Base-by-base conservation (phyloP, 768 basidiomycete genomes). In the Tricholoma bakamatsutake region DNA sequence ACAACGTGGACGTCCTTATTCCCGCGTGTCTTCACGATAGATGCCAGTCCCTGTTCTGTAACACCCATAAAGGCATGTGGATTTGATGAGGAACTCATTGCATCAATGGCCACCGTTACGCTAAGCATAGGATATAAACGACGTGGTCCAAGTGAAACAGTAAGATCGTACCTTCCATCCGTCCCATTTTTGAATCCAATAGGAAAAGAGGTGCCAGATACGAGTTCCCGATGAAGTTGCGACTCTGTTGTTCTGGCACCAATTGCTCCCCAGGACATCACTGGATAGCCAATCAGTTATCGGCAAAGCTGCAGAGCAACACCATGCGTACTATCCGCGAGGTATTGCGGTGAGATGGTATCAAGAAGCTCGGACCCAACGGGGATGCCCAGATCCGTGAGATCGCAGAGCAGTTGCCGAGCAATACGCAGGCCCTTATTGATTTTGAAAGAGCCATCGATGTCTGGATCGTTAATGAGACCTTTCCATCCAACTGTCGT, bases 181-280 rank as follows among this genome's bases (percentile, higher is more conserved):
- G 97, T 99, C 53, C 97, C 96, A 69, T 99, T 99, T 73, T 99
- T 99, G 85, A 99, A 99, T 8, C 93, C 92, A 60, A 98, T 93
- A 18, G 97, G 95, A 86, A 97, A 98, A 51, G 95, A 97, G 24
- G 91, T 87, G 66, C 95, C 96, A 3, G 90, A 93, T 4, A 93
- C 94, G 45, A 98, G 87, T 71, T 98, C 97, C 56, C 97, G 87
- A 67, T 98, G 97, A 7, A 99, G 84, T 71, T 98, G 96, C 3
- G 90, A 92, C 71, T 99, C 97, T 35, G 97, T 99, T 1, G 97
- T 98, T 52, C 97, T 82, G 1, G 97, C 97, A 24, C 97, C 96
- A 60, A 99, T 98, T 7, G 96, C 93, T 40, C 93, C 93, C 93
- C 93, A 96, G 53, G 87, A 88, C 58, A 85, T 83, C 37, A 93